These are phyloP conservation scores for Pseudogymnoascus sp. DNA, from an alignment of 2,329 filamentous ascomycete species.

Conservation along the genomic window DNA sequence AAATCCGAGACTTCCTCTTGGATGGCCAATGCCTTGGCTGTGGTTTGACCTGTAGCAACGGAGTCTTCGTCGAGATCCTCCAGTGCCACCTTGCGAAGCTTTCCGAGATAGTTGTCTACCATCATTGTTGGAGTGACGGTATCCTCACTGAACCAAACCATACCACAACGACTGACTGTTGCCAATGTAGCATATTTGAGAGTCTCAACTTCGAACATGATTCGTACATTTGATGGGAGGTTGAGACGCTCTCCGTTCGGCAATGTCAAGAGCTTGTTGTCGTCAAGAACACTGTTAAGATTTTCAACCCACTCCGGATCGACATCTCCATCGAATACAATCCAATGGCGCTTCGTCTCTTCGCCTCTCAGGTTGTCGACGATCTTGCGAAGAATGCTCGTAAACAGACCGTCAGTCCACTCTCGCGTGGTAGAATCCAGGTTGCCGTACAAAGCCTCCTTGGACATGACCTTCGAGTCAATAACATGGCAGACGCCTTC, in stretches of 20 bases:
- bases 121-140: conserved; percentile 91
- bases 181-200: conserved; percentile 95
- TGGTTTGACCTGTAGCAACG: conserved; percentile 65
- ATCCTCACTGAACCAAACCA: conserved; percentile 99
- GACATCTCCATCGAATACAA: conserved; percentile 97
- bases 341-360: conserved; percentile 96
- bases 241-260: conserved; percentile 98
- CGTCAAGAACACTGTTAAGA: conserved; percentile 96
- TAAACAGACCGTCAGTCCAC: conserved; percentile 98
- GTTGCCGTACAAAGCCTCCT: conserved; percentile 92
- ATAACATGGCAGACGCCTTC: conserved; percentile 97
- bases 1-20: conserved; percentile 76
- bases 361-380: conserved; percentile 98
- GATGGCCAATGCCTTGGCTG: conserved; percentile 69
- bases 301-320: conserved; percentile 99
- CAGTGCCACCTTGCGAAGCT: conserved; percentile 73
- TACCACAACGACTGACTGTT: conserved; percentile 98
- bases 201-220: conserved; percentile 99
- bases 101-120: conserved; percentile 82
- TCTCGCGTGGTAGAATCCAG: conserved; percentile 94
- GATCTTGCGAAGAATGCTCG: conserved; percentile 94
- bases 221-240: conserved; percentile 86
- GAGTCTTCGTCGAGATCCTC: conserved; percentile 94
- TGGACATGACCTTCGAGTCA: conserved; percentile 99
- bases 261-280: conserved; percentile 95